Percentiles rank a stretch among this genome's conserved stretches.
Conservation (phyloP, 2,329 filamentous ascomycete species). For the Aureobasidium mangrovei region DNA sequence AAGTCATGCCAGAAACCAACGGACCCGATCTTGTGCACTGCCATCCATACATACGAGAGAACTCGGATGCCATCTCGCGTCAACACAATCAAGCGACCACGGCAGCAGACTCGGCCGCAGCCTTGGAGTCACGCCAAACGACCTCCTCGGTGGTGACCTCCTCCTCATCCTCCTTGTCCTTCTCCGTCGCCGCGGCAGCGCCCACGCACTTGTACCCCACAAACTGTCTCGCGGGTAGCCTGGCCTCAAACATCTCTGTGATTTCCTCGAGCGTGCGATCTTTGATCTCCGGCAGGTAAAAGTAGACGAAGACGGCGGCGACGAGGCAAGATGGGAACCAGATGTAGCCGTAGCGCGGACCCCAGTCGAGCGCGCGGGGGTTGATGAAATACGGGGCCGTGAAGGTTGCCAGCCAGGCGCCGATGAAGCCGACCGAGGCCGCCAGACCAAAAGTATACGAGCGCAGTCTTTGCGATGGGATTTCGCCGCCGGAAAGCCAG, state of each 20-base stretch:
- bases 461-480: slow-evolving; percentile 48
- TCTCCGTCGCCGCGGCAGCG: neutral
- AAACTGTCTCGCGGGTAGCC: slow-evolving; percentile 37
- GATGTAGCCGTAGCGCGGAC: slow-evolving; percentile 50
- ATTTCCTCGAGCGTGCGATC: slow-evolving; percentile 46
- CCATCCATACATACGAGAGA: neutral
- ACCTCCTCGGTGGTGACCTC: neutral
- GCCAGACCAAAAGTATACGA: slow-evolving; percentile 49
- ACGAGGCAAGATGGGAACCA: slow-evolving; percentile 38
- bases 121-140: neutral
- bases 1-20: too few species aligned
- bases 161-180: slow-evolving; percentile 11
- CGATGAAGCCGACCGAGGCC: slow-evolving; percentile 45
- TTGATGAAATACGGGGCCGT: slow-evolving; percentile 55
- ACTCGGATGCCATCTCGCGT: neutral
- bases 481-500: slow-evolving; percentile 49
- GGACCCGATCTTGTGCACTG: too few species aligned
- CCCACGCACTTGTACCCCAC: slow-evolving; percentile 30
- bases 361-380: slow-evolving; percentile 45
- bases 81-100: neutral
- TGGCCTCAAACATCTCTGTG: slow-evolving; percentile 43
- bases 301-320: slow-evolving; percentile 31
- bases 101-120: neutral
- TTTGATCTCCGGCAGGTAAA: slow-evolving; percentile 47
- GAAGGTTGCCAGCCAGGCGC: slow-evolving; percentile 50